Conservation (phyloP, 2,329 filamentous ascomycete genomes). For the Colletotrichum noveboracense region DNA sequence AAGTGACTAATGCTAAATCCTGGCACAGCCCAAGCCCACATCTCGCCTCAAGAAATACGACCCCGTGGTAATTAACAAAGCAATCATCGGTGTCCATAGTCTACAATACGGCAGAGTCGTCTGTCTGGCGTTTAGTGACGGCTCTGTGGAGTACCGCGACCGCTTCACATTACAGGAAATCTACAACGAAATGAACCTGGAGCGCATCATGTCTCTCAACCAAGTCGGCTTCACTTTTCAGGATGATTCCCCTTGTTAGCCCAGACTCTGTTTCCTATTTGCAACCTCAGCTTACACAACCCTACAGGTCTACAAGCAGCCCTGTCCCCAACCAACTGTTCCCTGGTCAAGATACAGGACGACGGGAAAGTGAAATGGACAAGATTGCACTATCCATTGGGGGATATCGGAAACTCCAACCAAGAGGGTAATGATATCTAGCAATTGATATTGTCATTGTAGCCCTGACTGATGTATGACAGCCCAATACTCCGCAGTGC, state of each 20-base stretch:
- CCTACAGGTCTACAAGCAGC: slow-evolving; percentile 60
- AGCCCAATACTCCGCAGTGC: slow-evolving; percentile 62
- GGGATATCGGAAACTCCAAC: slow-evolving; percentile 52
- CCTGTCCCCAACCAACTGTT: slow-evolving; percentile 65
- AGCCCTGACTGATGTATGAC: slow-evolving; percentile 16
- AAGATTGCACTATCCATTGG: slow-evolving; percentile 53
- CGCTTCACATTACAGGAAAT: slow-evolving; percentile 74
- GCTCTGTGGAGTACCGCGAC: slow-evolving; percentile 81
- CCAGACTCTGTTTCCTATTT: background rate
- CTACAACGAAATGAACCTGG: slow-evolving; percentile 66
- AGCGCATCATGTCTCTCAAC: slow-evolving; percentile 71
- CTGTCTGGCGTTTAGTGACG: slow-evolving; percentile 78
- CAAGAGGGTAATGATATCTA: slow-evolving; percentile 48
- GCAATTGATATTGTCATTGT: slow-evolving; percentile 15
- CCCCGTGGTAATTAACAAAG: slow-evolving; percentile 72
- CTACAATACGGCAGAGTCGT: slow-evolving; percentile 75
- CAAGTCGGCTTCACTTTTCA: slow-evolving; percentile 81
- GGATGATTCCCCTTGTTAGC: slow-evolving; percentile 68
- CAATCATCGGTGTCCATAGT: slow-evolving; percentile 71
- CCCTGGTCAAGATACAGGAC: slow-evolving; percentile 62
- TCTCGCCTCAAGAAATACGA: slow-evolving; percentile 66
- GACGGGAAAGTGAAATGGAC: slow-evolving; percentile 66
- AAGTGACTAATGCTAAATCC: slow-evolving; percentile 19
- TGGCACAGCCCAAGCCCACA: slow-evolving; percentile 24
- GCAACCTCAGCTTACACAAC: background rate